Evolutionary conservation across 345 rosid species (phyloP), one percentile per base, ranked within the genome.

Genomic region (Conringia planisiliqua): DNA sequence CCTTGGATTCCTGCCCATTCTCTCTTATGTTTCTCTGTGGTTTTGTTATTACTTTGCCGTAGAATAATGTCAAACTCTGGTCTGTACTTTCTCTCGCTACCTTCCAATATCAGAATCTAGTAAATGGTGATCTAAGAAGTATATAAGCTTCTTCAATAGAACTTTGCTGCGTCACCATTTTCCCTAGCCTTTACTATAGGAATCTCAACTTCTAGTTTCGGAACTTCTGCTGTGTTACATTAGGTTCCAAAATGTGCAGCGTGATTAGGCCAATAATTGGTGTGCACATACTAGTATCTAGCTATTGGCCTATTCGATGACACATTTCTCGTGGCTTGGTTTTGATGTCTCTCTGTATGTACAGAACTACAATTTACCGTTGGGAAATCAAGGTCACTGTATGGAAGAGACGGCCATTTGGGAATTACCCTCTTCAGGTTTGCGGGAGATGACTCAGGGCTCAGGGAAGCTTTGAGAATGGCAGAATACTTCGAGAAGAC

Each of bases 321-420:
- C 73, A 61, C 66, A n/a, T 46, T 60, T 16, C 24, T 64, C 17
- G 35, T 74, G 18, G 68, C 57, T 81, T 64, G 38, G 12, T 66
- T 75, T 32, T 78, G 42, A 48, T 80, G 36, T 68, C 26, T 76
- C 42, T 77, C 71, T 77, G 78, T 60, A 54, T 30, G 43, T 79
- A 72, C 97, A 92, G 99, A 90, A 79, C 88, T 96, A 44, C 94
- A 96, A 75, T 83, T 86, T 78, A 62, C 66, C 47, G 86, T 87
- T 79, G 94, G 96, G 82, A 96, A 88, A 86, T 86, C 98, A 60
- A 92, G 87, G 80, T 83, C 97, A 60, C 72, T 96, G 60, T 96
- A 92, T 75, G 96, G 87, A 57, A 90, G 93, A 85, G 99, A 92
- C 2, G 99, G 99, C 76, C 99, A 90, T 84, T 80, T 84, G 61